Evolutionary conservation across 1,284 basidiomycete species (phyloP), one percentile per base, ranked within the genome.

Genomic region (Porodaedalea pini): DNA sequence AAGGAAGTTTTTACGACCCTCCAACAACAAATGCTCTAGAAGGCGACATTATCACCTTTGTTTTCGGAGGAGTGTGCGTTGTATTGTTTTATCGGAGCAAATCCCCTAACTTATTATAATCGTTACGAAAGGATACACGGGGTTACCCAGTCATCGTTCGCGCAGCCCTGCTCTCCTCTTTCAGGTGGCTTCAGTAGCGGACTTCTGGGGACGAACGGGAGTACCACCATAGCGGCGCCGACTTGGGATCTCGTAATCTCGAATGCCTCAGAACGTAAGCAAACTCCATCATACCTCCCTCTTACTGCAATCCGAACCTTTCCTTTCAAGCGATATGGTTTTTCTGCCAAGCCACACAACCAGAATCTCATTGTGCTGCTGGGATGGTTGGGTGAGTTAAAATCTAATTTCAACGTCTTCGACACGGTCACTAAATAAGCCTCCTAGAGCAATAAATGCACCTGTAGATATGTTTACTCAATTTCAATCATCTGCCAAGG

Each of bases 311-410:
- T 21, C 13, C 19, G 25, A 1, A n/a, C 48, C n/a, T 19, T 29
- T 45, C 43, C 19, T n/a, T 1, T 32, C 21, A 15, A 54, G 59
- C 60, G 1, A 60, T 63, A 13, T 63, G 54, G 52, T 63, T 53
- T 55, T 61, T 61, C 32, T 63, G 62, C 34, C 45, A 61, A 54
- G 52, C 54, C 27, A 53, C 54, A 21, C 32, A 21, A 17, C 60
- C 62, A 3, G 40, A 41, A 11, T 57, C 58, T 13, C 62, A 63
- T 55, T 63, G 62, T 25, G 29, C 47, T 17, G 19, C 19, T 11
- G 62, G 60, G 10, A 61, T 63, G 60, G 62, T 63, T 19, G 62
- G 62, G 62, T 63, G 43, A 54, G 57, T 39, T 19, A 10, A 15
- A 11, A 19, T 23, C 13, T 31, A 13, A 32, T 25, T 21, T 21